Base-by-base conservation (phyloP, 257 asterid species). In the Fraxinus quadrangulata region DNA sequence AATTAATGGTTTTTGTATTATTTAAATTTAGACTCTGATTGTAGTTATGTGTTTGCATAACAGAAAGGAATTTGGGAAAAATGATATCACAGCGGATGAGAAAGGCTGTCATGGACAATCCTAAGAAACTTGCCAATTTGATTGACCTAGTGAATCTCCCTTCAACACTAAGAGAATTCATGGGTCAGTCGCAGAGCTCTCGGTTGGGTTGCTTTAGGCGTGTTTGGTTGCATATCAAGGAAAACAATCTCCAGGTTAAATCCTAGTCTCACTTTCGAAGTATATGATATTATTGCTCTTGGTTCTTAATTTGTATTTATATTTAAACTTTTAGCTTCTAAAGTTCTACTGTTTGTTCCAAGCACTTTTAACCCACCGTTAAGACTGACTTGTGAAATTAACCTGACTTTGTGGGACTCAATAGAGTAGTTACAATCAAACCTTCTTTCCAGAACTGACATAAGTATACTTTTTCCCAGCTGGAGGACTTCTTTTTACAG, bases 151-250 rank as follows among this genome's bases (percentile, higher is more conserved):
- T 92, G 31, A 95, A 95, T 78, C 89, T 95, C 59, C 98, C 99
- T 67, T 85, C 91, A 3, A 84, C 88, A 19, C 93, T 95, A 42
- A 80, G 97, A 82, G 97, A 95, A 65, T 95, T 95, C 84, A 86
- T 89, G 97, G 99, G 98, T 28, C 97, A 86, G 83, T 91, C 98
- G n/a, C 99, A 90, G 86, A 89, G 94, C 84, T 91, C 98, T 16
- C 99, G 93, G 30, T 79, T 95, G 78, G 87, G 86, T 76, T 93
- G 96, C 85, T 95, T 95, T 78, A 88, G 67, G 88, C 87, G 84
- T 28, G 96, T 91, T 45, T 95, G 98, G 99, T 84, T 91, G 66
- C 92, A 95, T 82, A 87, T 95, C 86, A 95, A 86, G 91, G 91
- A 88, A 36, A 89, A 93, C 79, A 89, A 88, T 81, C 98, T 93